Conservation (phyloP, 2,329 filamentous ascomycete species). For the Graphium sp. region DNA sequence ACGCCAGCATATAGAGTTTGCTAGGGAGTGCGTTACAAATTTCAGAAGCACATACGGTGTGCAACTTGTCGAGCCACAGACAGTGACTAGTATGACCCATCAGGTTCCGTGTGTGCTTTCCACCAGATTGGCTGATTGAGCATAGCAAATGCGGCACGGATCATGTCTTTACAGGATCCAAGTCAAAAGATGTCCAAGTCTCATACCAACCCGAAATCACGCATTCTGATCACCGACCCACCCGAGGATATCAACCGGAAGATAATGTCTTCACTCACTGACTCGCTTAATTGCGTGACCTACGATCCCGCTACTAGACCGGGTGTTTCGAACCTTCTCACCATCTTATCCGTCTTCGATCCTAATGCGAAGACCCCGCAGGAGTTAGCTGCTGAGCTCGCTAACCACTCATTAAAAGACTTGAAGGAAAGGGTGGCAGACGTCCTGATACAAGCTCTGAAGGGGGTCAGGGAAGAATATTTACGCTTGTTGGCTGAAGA, state of each 20-base stretch:
- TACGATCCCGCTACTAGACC: constrained; percentile 58
- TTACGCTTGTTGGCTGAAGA: constrained; percentile 26
- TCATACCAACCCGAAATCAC: constrained; percentile 49
- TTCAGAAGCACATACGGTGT: constrained; percentile 66
- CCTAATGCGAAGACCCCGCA: constrained; percentile 17
- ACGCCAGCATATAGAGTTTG: constrained; percentile 83
- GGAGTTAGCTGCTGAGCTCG: constrained; percentile 21
- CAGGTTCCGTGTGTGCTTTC: neutral
- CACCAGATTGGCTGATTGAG: neutral
- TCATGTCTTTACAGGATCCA: constrained; percentile 80
- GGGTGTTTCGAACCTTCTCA: constrained; percentile 74
- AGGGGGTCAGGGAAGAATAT: constrained; percentile 39
- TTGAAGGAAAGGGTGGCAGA: constrained; percentile 39
- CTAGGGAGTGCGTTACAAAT: constrained; percentile 66
- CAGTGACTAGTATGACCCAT: constrained; percentile 45
- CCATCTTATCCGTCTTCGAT: constrained; percentile 60
- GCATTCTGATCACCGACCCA: constrained; percentile 68
- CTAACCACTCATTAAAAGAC: constrained; percentile 16
- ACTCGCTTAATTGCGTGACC: constrained; percentile 46
- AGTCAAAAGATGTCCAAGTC: constrained; percentile 91
- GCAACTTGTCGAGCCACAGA: constrained; percentile 48
- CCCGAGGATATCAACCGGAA: constrained; percentile 49
- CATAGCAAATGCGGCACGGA: constrained; percentile 58
- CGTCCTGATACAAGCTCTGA: constrained; percentile 33
- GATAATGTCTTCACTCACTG: constrained; percentile 59